Base-by-base conservation (phyloP, 441 rosid species). In the Erodium moschatum region DNA sequence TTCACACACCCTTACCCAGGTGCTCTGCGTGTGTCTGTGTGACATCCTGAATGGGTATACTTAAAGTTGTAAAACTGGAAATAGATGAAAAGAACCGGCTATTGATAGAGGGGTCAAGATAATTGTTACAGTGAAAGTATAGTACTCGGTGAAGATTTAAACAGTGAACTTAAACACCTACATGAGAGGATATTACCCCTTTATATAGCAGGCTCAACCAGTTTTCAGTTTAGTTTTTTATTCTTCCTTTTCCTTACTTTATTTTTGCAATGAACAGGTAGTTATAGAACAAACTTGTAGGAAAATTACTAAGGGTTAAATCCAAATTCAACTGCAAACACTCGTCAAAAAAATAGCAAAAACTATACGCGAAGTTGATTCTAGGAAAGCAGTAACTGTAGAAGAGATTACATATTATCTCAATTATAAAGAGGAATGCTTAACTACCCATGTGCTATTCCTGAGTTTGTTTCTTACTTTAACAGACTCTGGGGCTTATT, bases 1-100 rank as follows among this genome's bases (percentile, higher is more conserved):
- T 79, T 83, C 83, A 52, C 58, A 74, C 72, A 84, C 83, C 18
- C 88, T 86, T 73, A 67, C 74, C 31, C 92, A 91, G 89, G 96
- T 82, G 70, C 21, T 67, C 2, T 44, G 21, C 29, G 9, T 19
- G 29, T 19, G 12, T 58, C 4, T 8, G 63, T 8, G 63, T 19
- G 24, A 58, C 29, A 7, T 58, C 63, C 0, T 11, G 24, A 58
- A 58, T 58, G 63, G n/a, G 29, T 58, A 58, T 8, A 58, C 24
- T 58, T 58, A 8, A 50, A 50, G 6, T 58, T 19, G 27, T 58
- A 58, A 20, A 58, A 21, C 24, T 19, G 24, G 63, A 58, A 58
- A 58, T 58, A 20, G 63, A 58, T 58, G n/a, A 0, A 58, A 58
- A 19, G 24, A 19, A 9, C 6, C n/a, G 63, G 63, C 8, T 10